phyloP scores from a whole-genome alignment of 1,139 yeast genomes.

The Yamadazyma friedrichii region DNA sequence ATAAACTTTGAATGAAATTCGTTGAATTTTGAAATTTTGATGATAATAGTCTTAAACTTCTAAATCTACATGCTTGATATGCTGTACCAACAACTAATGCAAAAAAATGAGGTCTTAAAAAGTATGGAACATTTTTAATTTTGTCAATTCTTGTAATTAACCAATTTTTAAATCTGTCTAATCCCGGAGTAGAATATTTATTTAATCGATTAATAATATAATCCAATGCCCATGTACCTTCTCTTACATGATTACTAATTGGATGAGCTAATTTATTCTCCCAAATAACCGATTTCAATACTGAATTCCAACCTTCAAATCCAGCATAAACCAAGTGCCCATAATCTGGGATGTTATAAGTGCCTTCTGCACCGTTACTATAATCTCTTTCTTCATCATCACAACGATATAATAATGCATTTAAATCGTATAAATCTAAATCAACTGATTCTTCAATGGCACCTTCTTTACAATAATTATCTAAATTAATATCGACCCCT shows the following conservation, averaged over 20 bases:
- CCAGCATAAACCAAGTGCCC: constrained; percentile 86
- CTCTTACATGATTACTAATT: constrained; percentile 72
- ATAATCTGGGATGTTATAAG: constrained; percentile 67
- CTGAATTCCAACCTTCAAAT: constrained; percentile 86
- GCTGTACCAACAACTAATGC: constrained; percentile 77
- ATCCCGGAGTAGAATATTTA: constrained; percentile 47
- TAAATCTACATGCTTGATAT: constrained; percentile 73
- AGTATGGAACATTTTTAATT: constrained; percentile 68
- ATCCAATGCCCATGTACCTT: constrained; percentile 89
- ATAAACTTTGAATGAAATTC: constrained; percentile 73
- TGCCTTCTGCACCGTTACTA: constrained; percentile 68
- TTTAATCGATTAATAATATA: constrained; percentile 63
- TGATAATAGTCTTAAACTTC: constrained; percentile 61
- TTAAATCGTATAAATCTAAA: constrained; percentile 67
- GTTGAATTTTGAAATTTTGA: constrained; percentile 58
- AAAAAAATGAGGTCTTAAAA: constrained; percentile 83
- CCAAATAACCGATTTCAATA: constrained; percentile 59
- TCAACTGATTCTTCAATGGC: constrained; percentile 69
- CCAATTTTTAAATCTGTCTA: constrained; percentile 65
- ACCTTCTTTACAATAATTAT: constrained; percentile 64
- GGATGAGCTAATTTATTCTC: constrained; percentile 83
- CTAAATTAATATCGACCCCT: constrained; percentile 51
- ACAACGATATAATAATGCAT: constrained; percentile 71
- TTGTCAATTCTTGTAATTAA: constrained; percentile 62
- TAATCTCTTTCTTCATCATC: constrained; percentile 88